Evolutionary conservation across 2,329 filamentous ascomycete genomes (phyloP).

Genomic region (Graphilbum ipis-grandicollis): DNA sequence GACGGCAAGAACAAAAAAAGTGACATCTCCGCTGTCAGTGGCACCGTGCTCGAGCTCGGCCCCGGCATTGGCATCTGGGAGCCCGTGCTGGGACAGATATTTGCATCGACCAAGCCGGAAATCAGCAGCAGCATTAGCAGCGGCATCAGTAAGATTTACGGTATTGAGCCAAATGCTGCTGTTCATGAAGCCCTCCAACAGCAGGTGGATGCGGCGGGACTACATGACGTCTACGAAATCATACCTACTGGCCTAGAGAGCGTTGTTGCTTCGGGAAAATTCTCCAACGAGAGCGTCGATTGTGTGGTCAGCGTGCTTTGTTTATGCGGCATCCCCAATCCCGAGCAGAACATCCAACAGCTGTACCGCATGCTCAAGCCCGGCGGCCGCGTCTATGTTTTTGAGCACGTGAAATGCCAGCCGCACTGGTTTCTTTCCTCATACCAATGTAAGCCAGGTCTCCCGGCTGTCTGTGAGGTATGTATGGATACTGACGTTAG

Average conservation of each 20-base stretch:
- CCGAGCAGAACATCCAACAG: slow-evolving; percentile 33
- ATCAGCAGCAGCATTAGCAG: slow-evolving; percentile 9
- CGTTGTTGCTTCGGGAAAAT: slow-evolving; percentile 22
- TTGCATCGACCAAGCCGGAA: background rate
- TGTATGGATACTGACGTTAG: too few relatives aligned
- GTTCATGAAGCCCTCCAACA: slow-evolving; percentile 29
- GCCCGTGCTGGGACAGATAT: slow-evolving; percentile 23
- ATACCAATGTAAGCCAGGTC: slow-evolving; percentile 31
- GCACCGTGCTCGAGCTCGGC: slow-evolving; percentile 44
- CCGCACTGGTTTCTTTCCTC: slow-evolving; percentile 20
- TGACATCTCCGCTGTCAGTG: slow-evolving; percentile 21
- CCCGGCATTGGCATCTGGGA: slow-evolving; percentile 45
- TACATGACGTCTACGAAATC: slow-evolving; percentile 41
- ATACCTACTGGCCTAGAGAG: slow-evolving; percentile 46
- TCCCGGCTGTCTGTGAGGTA: too few relatives aligned
- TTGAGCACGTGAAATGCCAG: slow-evolving; percentile 36
- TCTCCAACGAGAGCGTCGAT: slow-evolving; percentile 34
- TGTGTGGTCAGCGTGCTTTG: slow-evolving; percentile 44
- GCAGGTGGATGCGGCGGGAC: slow-evolving; percentile 30
- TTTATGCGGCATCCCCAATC: slow-evolving; percentile 46
- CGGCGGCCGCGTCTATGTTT: slow-evolving; percentile 45
- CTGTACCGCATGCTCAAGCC: slow-evolving; percentile 41
- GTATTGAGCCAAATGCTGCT: slow-evolving; percentile 44
- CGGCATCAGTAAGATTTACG: slow-evolving; percentile 32
- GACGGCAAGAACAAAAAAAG: slow-evolving; percentile 6